Evolutionary conservation across 2,329 filamentous ascomycete species (phyloP).

Genomic region (Aspergillus sp.): DNA sequence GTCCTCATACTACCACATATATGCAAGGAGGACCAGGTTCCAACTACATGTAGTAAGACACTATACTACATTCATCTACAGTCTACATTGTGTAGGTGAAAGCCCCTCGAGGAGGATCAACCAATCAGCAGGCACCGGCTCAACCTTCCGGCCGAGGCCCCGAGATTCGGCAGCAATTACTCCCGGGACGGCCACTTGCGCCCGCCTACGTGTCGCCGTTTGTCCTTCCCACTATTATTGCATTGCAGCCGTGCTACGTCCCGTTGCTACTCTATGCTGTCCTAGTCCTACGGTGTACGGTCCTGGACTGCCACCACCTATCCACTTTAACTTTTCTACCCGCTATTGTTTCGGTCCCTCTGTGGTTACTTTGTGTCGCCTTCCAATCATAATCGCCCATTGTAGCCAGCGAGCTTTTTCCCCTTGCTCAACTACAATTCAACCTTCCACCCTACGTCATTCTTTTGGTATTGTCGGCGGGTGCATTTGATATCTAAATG

Average conservation of each 20-base stretch:
- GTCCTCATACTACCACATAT: no score
- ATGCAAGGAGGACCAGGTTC: no score
- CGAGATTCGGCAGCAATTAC: not conserved
- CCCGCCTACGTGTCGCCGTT: no score
- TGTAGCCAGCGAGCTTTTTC: not conserved
- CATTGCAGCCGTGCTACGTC: not conserved
- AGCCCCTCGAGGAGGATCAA: no score
- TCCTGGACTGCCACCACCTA: not conserved
- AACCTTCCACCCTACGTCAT: not conserved
- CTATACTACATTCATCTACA: no score
- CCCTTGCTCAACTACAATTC: not conserved
- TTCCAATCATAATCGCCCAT: not conserved
- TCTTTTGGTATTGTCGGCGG: not conserved
- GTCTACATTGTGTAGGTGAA: no score
- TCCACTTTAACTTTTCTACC: not conserved
- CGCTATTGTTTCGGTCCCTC: not conserved
- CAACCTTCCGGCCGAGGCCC: no score
- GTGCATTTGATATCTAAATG: conserved; percentile 18
- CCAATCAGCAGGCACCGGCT: no score
- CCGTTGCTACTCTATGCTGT: not conserved
- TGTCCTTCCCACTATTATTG: no score
- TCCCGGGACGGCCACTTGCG: no score
- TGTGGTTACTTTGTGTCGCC: not conserved
- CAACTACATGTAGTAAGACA: no score
- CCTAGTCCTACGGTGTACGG: not conserved